A percentile compares a stretch with the other conserved stretches of the same genome.
These are phyloP conservation scores for Coprinellus micaceus DNA, from an alignment of 768 basidiomycete species.

Conservation along the genomic window DNA sequence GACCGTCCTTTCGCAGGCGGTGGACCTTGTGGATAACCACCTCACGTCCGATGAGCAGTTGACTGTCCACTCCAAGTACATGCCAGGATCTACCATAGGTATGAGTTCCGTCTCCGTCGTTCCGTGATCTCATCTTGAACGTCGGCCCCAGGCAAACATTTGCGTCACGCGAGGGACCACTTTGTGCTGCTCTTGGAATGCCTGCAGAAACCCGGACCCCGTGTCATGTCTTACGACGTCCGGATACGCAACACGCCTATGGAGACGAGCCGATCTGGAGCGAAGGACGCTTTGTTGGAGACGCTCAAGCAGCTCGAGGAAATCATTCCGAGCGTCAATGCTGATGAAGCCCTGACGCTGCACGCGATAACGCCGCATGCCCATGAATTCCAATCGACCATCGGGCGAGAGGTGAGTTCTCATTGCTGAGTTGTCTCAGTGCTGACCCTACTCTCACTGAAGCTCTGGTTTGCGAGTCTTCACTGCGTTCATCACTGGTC, in stretches of 20 bases:
- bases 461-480: constrained; percentile 85
- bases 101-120: constrained; percentile 13
- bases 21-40: constrained; percentile 65
- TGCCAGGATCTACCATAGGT: constrained; percentile 91
- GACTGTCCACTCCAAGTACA: constrained; percentile 59
- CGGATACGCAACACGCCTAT: constrained; percentile 79
- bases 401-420: constrained; percentile 69
- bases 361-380: constrained; percentile 79
- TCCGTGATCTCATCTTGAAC: constrained; percentile 3
- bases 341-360: constrained; percentile 62
- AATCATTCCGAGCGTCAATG: constrained; percentile 43
- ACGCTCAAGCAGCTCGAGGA: constrained; percentile 55
- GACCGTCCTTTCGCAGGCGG: constrained; percentile 66
- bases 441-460: constrained; percentile 1
- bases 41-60: constrained; percentile 70
- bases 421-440: not conserved
- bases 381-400: constrained; percentile 73
- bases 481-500: constrained; percentile 93
- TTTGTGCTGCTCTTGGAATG: constrained; percentile 65
- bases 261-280: constrained; percentile 64
- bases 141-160: constrained; percentile 63
- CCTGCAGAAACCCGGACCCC: constrained; percentile 39
- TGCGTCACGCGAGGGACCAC: constrained; percentile 83
- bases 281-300: constrained; percentile 51
- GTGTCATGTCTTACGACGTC: constrained; percentile 70